Base-by-base conservation (phyloP, 495 filamentous ascomycete species). In the Penicillium taxi region DNA sequence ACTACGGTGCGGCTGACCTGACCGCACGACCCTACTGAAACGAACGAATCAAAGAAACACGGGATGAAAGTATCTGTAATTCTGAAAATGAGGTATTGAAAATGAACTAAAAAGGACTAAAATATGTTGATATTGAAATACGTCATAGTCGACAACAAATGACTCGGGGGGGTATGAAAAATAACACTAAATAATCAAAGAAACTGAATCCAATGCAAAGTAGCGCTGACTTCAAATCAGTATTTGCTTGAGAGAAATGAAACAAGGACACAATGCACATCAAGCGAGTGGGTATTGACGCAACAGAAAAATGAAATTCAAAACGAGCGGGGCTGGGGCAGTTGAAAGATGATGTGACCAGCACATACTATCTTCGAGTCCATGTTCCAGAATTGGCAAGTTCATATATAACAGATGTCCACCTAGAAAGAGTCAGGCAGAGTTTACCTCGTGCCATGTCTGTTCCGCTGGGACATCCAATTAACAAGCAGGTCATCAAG, bases 401-500 rank as follows among this genome's bases (percentile, higher is more conserved):
- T 33, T 35, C 15, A 26, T 40, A 30, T 33, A 46, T 37, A n/a
- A n/a, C 23, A 34, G 23, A 32, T 40, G 14, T 42, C 47, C 30
- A 42, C 5, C 24, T 16, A 19, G 13, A 18, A 7, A 9, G 32
- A 13, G 39, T 42, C 30, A 46, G 38, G 22, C 38, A 50, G 15
- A 44, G 52, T 17, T 46, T 14, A 16, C 26, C 30, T 35, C 51
- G 41, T 25, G 20, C 32, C 11, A 42, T 21, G 50, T 25, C 39
- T 48, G 16, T 48, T 41, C 30, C 81, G 83, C 30, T 79, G 72
- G 22, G 78, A 74, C 15, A 91, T 60, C 82, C 84, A 93, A 39
- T 84, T 80, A 26, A 82, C 82, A 32, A 95, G 72, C 76, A 94
- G 77, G 9, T 84, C 77, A 61, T 95, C 88, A 41, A 95, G 68